phyloP scores from a whole-genome alignment of 371 early-diverging fungal genomes.

The Apophysomyces elegans region DNA sequence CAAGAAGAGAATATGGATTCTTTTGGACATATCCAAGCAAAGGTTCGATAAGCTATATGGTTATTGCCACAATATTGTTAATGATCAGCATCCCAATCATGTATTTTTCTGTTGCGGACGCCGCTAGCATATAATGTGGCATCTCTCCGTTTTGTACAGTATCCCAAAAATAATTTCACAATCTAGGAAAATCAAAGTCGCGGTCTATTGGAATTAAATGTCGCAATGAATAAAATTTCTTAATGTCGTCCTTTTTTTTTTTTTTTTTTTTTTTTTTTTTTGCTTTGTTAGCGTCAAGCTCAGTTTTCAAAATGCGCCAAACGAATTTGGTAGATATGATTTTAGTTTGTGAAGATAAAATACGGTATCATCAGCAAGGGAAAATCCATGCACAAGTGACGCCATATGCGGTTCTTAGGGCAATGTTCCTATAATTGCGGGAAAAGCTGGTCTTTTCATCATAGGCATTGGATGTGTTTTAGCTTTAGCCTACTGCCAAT shows the following conservation, averaged over 20 bases:
- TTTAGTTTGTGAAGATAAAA: too few relatives aligned
- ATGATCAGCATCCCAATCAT: slow-evolving; percentile 37
- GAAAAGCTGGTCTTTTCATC: background rate
- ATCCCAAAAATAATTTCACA: background rate
- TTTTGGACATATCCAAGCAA: background rate
- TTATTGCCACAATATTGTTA: slow-evolving; percentile 22
- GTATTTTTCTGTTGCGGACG: slow-evolving; percentile 34
- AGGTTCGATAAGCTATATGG: slow-evolving; percentile 28
- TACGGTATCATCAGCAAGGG: background rate
- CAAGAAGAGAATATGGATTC: background rate
- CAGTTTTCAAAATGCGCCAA: too few relatives aligned
- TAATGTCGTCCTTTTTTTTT: background rate
- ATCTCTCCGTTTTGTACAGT: too few relatives aligned
- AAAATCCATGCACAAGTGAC: background rate
- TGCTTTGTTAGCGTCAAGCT: too few relatives aligned
- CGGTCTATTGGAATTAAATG: too few relatives aligned
- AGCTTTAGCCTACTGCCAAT: too few relatives aligned
- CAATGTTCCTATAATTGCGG: background rate
- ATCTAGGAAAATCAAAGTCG: background rate
- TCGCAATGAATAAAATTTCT: too few relatives aligned
- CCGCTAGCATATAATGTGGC: background rate
- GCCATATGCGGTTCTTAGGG: background rate
- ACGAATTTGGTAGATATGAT: too few relatives aligned
- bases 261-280: background rate
- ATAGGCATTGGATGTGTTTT: too few relatives aligned